Evolutionary conservation across 768 basidiomycete genomes (phyloP), one percentile per base, ranked within the genome.

Genomic region (Ramaria rubella): DNA sequence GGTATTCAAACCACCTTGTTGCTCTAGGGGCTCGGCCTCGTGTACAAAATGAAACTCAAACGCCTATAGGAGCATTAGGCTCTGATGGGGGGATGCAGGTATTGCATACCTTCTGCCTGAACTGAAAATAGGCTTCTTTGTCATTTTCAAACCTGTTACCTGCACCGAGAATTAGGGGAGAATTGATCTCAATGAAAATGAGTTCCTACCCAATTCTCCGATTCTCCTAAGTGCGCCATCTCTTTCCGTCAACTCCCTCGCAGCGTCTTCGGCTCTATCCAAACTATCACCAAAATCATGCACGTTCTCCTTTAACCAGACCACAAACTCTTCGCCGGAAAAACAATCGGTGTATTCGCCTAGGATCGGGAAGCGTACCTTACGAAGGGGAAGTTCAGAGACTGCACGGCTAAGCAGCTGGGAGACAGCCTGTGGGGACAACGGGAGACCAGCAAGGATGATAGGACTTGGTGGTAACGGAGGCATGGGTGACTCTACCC

Each of bases 281-380:
- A 89, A 71, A 67, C 77, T 86, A 19, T 86, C 88, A 17, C 80
- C 85, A 59, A 95, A 86, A 7, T 81, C 89, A 59, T 82, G 80
- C 2, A 94, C 83, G 60, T 88, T 85, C 57, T 78, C 80, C 57
- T 83, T 82, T 55, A 96, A 69, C 92, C 92, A 96, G 4, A 79
- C 77, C 8, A 86, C 87, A 60, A 96, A 86, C 61, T 95, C 93
- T 40, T 92, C 91, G 27, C 94, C 94, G 15, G 82, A 84, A 70
- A 95, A 94, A 58, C 87, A 86, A 57, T 90, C 86, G 27, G 83
- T 77, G 60, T 93, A 93, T 73, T 92, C 89, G 45, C 90, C 90
- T 11, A 93, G 65, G 14, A 93, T 71, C 1, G 91, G 85, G 72
- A 92, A 82, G 34, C 85, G 82, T 29, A 93, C 76, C 6, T 86